phyloP scores from a whole-genome alignment of 148 eudicot genomes.

The Nepenthes gracilis region DNA sequence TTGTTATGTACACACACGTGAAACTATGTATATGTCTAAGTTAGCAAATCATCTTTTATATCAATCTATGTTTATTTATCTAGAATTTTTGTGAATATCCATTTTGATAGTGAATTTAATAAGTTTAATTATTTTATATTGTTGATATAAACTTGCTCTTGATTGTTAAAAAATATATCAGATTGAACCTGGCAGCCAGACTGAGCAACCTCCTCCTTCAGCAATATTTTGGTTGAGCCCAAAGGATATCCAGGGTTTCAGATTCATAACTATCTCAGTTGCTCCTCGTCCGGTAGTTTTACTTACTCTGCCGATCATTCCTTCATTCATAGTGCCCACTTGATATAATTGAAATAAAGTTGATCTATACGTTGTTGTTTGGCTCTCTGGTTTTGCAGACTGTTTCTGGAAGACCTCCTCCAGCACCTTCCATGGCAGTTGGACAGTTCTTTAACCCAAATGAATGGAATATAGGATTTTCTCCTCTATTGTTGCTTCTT shows the following conservation, averaged over 20 bases:
- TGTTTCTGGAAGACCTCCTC: constrained; percentile 96
- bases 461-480: constrained; percentile 38
- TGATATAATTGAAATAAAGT: not conserved
- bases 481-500: constrained; percentile 41
- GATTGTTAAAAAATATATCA: constrained; percentile 10
- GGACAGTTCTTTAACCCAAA: constrained; percentile 81
- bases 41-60: too few species aligned
- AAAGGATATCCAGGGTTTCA: constrained; percentile 65
- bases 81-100: too few species aligned
- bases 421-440: constrained; percentile 96
- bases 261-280: constrained; percentile 87
- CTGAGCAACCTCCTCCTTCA: constrained; percentile 97
- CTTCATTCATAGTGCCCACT: constrained; percentile 6
- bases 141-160: not conserved
- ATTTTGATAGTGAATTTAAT: too few species aligned
- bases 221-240: constrained; percentile 79
- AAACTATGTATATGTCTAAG: too few species aligned
- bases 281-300: constrained; percentile 89
- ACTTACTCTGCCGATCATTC: not conserved
- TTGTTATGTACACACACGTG: not conserved
- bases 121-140: not conserved
- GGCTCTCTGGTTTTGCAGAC: constrained; percentile 35
- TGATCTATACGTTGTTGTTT: not conserved
- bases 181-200: constrained; percentile 99
- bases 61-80: too few species aligned